Evolutionary conservation across 2,329 filamentous ascomycete genomes (phyloP), one percentile per base, ranked within the genome.

Genomic region (Cylindrodendrum hubeiense): DNA sequence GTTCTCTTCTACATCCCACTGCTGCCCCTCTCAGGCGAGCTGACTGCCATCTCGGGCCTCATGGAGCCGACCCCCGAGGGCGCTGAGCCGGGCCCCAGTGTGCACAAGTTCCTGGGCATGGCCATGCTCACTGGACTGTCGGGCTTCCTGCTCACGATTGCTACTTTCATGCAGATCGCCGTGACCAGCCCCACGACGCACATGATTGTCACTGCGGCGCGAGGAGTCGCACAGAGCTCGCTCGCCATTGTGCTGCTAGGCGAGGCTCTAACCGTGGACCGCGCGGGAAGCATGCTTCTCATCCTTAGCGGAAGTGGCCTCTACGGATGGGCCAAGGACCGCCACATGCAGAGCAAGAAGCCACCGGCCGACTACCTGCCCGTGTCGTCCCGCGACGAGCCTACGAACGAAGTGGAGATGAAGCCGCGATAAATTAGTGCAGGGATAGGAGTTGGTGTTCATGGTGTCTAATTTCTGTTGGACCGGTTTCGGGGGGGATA

Each of bases 141-240:
- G 5, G 67, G 68, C 24, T 74, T 74, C 68, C 70, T 74, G 46
- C 68, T 74, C 19, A 74, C 71, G 12, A 74, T 74, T 58, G 71
- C 71, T 9, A 74, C 71, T 4, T 74, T 74, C 43, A 74, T 74
- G 71, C 71, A 74, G 53, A 74, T 74, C 60, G 71, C 74, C 53
- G 71, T 74, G 22, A 74, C 71, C 28, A 73, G 70, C 59, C 71
- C 71, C 37, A 74, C 71, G n/a, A 74, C 71, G 4, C 71, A 74
- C 50, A 74, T 74, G 71, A 70, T 74, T n/a, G 71, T 74, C 13
- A 74, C 71, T 10, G 71, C 71, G 22, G 71, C 71, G 19, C 70
- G 71, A 52, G 71, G 71, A 51, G 71, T 74, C 26, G 71, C 71
- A 15, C 71, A 74, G 57, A 74, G 71, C 58, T 74, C 71, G 6